Percentiles rank a stretch among this genome's conserved stretches.
phyloP scores from a whole-genome alignment of 2,329 filamentous ascomycete species.

The Tolypocladium guangdongense region DNA sequence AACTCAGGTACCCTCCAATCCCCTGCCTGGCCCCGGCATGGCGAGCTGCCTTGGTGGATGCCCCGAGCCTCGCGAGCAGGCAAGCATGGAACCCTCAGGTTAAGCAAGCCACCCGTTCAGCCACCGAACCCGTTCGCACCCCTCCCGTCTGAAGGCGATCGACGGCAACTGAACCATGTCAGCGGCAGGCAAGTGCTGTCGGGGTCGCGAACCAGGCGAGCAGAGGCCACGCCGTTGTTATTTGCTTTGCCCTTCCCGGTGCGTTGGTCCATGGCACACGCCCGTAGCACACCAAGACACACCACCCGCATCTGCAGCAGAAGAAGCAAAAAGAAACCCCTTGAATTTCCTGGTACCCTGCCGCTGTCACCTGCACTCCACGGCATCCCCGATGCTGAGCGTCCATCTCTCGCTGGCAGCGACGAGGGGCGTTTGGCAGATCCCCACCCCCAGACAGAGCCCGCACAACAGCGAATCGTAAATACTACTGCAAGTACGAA shows the following conservation, averaged over 20 bases:
- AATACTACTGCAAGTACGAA: too few relatives aligned
- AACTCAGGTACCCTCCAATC: too few relatives aligned
- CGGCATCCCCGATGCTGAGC: background rate
- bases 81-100: too few relatives aligned
- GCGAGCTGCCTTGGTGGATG: too few relatives aligned
- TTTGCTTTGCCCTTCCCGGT: background rate
- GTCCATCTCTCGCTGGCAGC: background rate
- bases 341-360: background rate
- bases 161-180: too few relatives aligned
- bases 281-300: background rate
- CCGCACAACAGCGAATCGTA: background rate
- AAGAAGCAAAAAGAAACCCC: background rate
- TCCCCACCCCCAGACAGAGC: background rate
- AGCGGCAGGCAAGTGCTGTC: too few relatives aligned
- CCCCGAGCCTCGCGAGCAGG: too few relatives aligned
- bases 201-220: too few relatives aligned
- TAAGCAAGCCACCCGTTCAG: background rate
- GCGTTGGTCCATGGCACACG: background rate
- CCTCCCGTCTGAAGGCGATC: too few relatives aligned
- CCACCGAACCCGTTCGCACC: background rate
- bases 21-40: too few relatives aligned
- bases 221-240: too few relatives aligned
- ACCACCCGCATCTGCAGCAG: background rate
- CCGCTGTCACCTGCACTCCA: background rate
- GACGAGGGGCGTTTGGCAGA: background rate